Evolutionary conservation across 2,329 filamentous ascomycete genomes (phyloP).

Genomic region (Aspergillus felis): DNA sequence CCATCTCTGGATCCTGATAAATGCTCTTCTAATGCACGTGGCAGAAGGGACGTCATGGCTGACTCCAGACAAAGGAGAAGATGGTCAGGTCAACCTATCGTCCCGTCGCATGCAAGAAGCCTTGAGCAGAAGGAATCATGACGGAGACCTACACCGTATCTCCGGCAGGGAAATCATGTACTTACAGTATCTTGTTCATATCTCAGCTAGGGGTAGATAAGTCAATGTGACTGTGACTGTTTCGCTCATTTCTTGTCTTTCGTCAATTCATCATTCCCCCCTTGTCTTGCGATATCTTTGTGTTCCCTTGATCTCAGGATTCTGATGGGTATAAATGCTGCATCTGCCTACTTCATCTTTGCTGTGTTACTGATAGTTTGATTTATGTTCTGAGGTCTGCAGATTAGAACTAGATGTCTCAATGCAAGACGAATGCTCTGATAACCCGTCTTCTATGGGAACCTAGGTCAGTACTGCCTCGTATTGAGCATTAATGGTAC

Average conservation of each 20-base stretch:
- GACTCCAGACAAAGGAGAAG: not conserved
- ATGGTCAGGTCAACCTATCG: not conserved
- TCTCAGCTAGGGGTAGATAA: not conserved
- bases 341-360: not conserved
- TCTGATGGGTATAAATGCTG: not conserved
- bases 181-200: not conserved
- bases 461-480: slow-evolving; percentile 24
- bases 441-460: slow-evolving; percentile 31
- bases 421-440: slow-evolving; percentile 16
- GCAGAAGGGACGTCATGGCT: not conserved
- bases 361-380: not conserved
- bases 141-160: not conserved
- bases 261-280: not conserved
- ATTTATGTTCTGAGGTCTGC: not conserved
- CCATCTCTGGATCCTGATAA: not conserved
- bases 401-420: slow-evolving; percentile 4
- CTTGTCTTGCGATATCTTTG: not conserved
- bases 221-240: not conserved
- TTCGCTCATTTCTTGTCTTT: not conserved
- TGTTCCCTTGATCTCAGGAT: not conserved
- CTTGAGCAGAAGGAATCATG: not conserved
- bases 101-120: not conserved
- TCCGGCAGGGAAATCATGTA: not conserved
- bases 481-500: not conserved
- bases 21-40: not conserved